Evolutionary conservation across 257 asterid genomes (phyloP), one percentile per base, ranked within the genome.

Genomic region (Ilex aquifolium): DNA sequence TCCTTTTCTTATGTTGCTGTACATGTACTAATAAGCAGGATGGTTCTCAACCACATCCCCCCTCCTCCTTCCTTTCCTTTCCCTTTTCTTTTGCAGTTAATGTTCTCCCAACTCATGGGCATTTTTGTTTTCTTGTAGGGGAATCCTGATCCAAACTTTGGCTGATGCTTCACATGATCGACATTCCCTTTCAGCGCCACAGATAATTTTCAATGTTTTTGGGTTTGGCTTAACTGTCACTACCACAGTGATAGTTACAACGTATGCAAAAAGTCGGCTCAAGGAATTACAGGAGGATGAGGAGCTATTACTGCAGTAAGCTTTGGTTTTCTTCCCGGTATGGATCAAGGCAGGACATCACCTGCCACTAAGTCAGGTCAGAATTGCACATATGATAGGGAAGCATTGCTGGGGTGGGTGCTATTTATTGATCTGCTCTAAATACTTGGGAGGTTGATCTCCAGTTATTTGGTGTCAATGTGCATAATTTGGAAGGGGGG

Each of bases 121-220:
- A 14, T 31, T 59, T 29, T 64, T 44, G 42, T 51, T 50, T 60
- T 67, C 31, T 59, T 75, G 81, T 62, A 90, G 97, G 67, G 97
- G 97, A 60, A 80, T 87, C 56, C 71, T 90, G 62, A 83, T 90
- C 59, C 80, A 80, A 74, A 78, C 97, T 2, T 71, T 90, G 54
- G 97, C 95, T 3, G 80, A 87, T 70, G 97, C 92, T 59, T 87
- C 97, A 9, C 72, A 73, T 29, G 90, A 83, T 60, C 74, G 61
- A 49, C 77, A 62, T 17, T 50, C 80, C 32, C 62, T 87, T 40
- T 76, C 95, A 21, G 80, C 71, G 57, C 60, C 79, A 30, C 84
- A 87, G 74, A 83, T 87, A 29, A 65, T 79, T 61, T 73, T 87
- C 64, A 85, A 83, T 44, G 84, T 80, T 16, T 12, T 76, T 12